These are phyloP conservation scores for Aquilaria agallochum DNA, from an alignment of 441 rosid genomes.

Conservation along the genomic window DNA sequence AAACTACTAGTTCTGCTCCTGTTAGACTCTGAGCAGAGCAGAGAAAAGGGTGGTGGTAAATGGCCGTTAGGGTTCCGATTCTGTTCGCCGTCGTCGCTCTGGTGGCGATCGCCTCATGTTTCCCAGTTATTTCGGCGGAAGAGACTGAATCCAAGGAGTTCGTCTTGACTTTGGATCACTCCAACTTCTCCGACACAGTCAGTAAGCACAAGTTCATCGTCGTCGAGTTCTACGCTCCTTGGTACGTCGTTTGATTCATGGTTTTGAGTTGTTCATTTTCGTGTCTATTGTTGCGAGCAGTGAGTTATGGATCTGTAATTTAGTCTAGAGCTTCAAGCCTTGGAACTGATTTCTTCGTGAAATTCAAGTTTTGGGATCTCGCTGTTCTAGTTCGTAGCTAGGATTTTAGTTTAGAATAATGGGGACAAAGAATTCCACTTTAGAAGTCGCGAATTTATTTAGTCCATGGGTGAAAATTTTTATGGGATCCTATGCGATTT, in stretches of 20 bases:
- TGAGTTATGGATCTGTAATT: too few relatives aligned
- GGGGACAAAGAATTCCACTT: too few relatives aligned
- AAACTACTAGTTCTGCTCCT: neutral
- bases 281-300: neutral
- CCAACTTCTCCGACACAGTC: slow-evolving; percentile 77
- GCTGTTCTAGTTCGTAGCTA: too few relatives aligned
- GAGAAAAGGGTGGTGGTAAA: slow-evolving; percentile 12
- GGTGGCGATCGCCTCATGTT: slow-evolving; percentile 25
- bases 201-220: slow-evolving; percentile 78
- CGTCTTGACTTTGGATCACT: slow-evolving; percentile 77
- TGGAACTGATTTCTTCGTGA: neutral
- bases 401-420: too few relatives aligned
- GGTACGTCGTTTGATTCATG: slow-evolving; percentile 34
- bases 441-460: too few relatives aligned
- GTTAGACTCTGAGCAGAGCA: slow-evolving; percentile 1
- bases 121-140: slow-evolving; percentile 31
- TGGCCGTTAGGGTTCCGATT: slow-evolving; percentile 32
- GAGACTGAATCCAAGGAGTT: slow-evolving; percentile 56
- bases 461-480: too few relatives aligned
- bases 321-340: too few relatives aligned
- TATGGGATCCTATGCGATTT: too few relatives aligned
- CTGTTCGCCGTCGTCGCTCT: slow-evolving; percentile 33
- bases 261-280: neutral
- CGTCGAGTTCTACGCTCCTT: slow-evolving; percentile 97
- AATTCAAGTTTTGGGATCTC: neutral